Evolutionary conservation across 2,329 filamentous ascomycete genomes (phyloP).

Genomic region (Cladophialophora chaetospira): DNA sequence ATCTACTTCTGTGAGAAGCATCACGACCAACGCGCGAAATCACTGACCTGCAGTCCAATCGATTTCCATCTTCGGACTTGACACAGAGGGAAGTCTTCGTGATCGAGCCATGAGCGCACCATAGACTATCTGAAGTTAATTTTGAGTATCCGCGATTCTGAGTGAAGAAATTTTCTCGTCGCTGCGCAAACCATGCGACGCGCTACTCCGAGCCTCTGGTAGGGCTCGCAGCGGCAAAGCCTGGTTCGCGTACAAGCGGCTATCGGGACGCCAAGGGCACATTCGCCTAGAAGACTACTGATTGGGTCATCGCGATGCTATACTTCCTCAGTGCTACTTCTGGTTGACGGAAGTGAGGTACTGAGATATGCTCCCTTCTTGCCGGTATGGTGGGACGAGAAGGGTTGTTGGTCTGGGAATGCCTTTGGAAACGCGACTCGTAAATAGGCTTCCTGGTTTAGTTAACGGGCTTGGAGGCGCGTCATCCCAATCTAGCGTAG

Average conservation of each 20-base stretch:
- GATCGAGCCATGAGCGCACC: neutral
- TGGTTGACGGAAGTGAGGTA: neutral
- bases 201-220: slow-evolving; percentile 11
- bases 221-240: slow-evolving; percentile 1
- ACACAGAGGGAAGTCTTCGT: neutral
- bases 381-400: no score
- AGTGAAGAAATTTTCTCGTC: slow-evolving; percentile 1
- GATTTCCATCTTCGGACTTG: neutral
- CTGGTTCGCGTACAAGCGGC: slow-evolving; percentile 8
- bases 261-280: slow-evolving; percentile 5
- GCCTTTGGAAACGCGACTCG: no score
- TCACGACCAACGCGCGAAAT: neutral
- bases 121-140: neutral
- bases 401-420: no score
- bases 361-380: no score
- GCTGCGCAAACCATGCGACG: neutral
- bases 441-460: no score
- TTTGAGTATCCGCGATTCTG: neutral
- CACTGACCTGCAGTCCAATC: slow-evolving; percentile 13
- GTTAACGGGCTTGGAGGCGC: neutral
- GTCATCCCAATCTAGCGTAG: neutral
- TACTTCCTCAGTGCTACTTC: no score
- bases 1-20: slow-evolving; percentile 6
- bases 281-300: neutral
- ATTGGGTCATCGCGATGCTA: no score